Evolutionary conservation across 768 basidiomycete species (phyloP), one percentile per base, ranked within the genome.

Genomic region (Pilatotrama ljubarskyi): DNA sequence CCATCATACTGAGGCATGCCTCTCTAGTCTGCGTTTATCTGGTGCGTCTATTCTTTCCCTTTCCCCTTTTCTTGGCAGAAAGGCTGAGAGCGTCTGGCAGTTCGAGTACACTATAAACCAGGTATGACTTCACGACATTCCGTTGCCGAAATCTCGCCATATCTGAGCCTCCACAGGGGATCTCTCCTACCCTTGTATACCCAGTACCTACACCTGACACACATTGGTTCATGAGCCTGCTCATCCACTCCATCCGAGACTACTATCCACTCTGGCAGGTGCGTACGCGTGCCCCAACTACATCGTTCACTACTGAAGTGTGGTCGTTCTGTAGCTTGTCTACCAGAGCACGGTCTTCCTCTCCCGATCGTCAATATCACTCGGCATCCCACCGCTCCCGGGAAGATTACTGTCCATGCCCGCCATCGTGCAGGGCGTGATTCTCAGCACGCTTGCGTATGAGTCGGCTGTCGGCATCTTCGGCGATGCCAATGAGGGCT

Each of bases 201-300:
- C 87, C 93, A 5, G 82, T 96, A 11, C 95, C 95, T 0, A 79
- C 82, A 0, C 70, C 78, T 1, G 81, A 84, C 7, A 74, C 76
- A 5, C 78, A 87, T 61, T 81, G 84, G 55, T 50, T 93, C 13
- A 78, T 96, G 50, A 84, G 86, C 69, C 84, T 81, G 69, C 81
- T 98, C 59, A 91, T 98, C 57, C 85, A 91, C 67, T 86, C 84
- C 1, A 80, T 94, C 18, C 82, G 93, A 37, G 96, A 98, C 69
- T 98, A 95, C 71, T 98, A 98, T 74, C 95, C 95, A 1, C 82
- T 96, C 40, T 97, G 94, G 91, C 92, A 93, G 86, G 91, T 88
- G 61, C 24, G 80, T 59, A 17, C 65, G 64, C 20, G 20, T 26
- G 17, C n/a, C 51, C 48, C 24, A n/a, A n/a, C 35, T 20, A 0